Evolutionary conservation across 169 alveolate species (phyloP), one percentile per base, ranked within the genome.

Genomic region (Toxoplasma gondii): DNA sequence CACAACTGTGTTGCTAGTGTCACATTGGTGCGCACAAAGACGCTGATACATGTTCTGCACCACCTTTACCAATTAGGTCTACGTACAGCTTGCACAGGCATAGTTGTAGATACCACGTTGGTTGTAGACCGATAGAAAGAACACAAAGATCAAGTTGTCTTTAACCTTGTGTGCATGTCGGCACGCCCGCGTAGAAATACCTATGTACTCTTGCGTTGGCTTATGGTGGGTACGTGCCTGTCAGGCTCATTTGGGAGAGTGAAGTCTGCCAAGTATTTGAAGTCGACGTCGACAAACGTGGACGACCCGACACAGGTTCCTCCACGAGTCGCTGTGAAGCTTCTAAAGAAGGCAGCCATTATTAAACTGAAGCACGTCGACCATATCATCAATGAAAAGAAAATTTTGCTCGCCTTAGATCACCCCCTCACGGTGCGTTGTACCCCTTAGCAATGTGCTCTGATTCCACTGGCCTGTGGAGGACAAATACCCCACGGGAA

Each of bases 311-410:
- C 91, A 5, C 93, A 91, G 31, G 93, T 91, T 27, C 96, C 96
- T 38, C 93, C 92, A 34, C 93, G 95, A 12, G 95, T 94, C 58
- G 98, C 98, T 4, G 90, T 96, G 41, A 96, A 96, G 58, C 93
- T 94, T 34, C 93, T 96, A 29, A 96, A 96, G 82, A 96, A 96
- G 86, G 95, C 97, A 67, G 97, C 95, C 87, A 94, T 96, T 49
- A 96, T 96, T 64, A 94, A 95, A 86, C 93, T 94, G 70, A 96
- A 96, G 95, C 98, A 93, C 45, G 98, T 98, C 31, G 99, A 98
- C 87, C 99, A 98, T 95, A 98, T 98, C 81, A 97, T 96, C 92
- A 97, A 98, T 92, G 99, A 99, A 95, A 98, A 98, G 96, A 95
- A 97, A 84, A 98, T 98, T 64, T 96, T 98, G 34, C 91, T 95